Evolutionary conservation across 805 yeast species (phyloP), one percentile per base, ranked within the genome.

Genomic region (Monosporozyma aquatica): DNA sequence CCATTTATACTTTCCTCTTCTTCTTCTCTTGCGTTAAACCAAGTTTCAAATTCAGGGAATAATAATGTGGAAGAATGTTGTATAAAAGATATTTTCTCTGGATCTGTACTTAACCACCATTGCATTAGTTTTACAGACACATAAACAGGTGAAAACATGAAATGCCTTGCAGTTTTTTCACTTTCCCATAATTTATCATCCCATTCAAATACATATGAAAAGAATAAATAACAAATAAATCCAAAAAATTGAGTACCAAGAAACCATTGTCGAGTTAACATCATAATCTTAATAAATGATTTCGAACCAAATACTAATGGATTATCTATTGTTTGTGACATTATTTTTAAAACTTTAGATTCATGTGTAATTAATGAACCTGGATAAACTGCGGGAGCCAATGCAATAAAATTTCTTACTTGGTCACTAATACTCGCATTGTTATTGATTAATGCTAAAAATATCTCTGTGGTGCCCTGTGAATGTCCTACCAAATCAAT

Each of bases 301-400:
- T 78, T 78, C 26, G 73, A 66, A 0, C 98, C 97, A 61, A 87
- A 84, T 29, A 82, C 65, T 21, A 66, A 50, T 17, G 72, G 68
- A 54, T 63, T 50, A 9, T 67, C 61, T 0, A 78, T 70, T 43
- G 76, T 64, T 37, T 54, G 55, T 13, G 79, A 72, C 55, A 84
- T 74, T 46, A 81, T 72, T 48, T 68, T 70, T 20, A 84, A 71
- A 54, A 82, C 82, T 2, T 62, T 34, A 34, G 79, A 72, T 20
- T 74, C 75, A 50, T 81, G 75, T 15, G 28, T 24, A 27, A 90
- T 66, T 35, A 87, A 62, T 0, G 76, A 67, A 0, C 97, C 97
- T 0, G 95, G 94, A 58, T 76, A 92, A 2, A 86, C 80, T 0
- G 97, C 97, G 0, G 98, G 97, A 0, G 97, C 83, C 40, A 90